These are phyloP conservation scores for Trichoderma sp. DNA, from an alignment of 2,329 filamentous ascomycete genomes.

Conservation along the genomic window DNA sequence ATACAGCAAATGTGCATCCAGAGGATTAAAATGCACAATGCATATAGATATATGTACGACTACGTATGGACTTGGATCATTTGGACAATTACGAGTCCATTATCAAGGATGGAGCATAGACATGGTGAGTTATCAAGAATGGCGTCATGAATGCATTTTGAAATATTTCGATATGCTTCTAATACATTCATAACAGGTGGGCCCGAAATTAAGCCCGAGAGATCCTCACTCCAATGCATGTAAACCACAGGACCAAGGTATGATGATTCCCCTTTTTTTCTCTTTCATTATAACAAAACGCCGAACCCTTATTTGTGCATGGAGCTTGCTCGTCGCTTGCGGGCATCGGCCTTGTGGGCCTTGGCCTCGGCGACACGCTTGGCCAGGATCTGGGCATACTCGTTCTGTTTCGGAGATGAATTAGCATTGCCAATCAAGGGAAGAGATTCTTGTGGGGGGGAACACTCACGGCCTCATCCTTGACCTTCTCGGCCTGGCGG, in stretches of 20 bases:
- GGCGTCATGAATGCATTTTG: conserved; percentile 30
- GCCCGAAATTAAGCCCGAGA: conserved; percentile 31
- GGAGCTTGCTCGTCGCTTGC: conserved; percentile 96
- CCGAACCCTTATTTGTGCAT: conserved; percentile 71
- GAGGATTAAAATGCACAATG: neutral
- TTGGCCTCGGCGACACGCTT: conserved; percentile 98
- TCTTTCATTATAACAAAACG: conserved; percentile 31
- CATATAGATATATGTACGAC: no score
- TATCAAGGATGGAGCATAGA: neutral
- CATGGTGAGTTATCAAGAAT: conserved; percentile 3
- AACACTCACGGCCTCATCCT: conserved; percentile 92
- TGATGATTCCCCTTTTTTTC: conserved; percentile 33
- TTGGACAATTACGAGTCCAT: neutral
- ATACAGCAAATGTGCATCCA: neutral
- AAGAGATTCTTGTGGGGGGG: neutral
- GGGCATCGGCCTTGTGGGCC: conserved; percentile 85
- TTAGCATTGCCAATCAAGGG: conserved; percentile 34
- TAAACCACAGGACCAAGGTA: conserved; percentile 40
- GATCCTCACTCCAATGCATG: conserved; percentile 41
- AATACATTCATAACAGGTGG: conserved; percentile 37
- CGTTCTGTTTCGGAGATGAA: conserved; percentile 65
- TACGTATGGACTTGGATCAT: neutral
- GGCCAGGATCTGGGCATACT: conserved; percentile 93
- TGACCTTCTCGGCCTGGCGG: conserved; percentile 92
- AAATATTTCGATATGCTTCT: conserved; percentile 37